Evolutionary conservation across 139 green algal genomes (phyloP), one percentile per base, ranked within the genome.

Genomic region (Chlamydomonas schloesseri): DNA sequence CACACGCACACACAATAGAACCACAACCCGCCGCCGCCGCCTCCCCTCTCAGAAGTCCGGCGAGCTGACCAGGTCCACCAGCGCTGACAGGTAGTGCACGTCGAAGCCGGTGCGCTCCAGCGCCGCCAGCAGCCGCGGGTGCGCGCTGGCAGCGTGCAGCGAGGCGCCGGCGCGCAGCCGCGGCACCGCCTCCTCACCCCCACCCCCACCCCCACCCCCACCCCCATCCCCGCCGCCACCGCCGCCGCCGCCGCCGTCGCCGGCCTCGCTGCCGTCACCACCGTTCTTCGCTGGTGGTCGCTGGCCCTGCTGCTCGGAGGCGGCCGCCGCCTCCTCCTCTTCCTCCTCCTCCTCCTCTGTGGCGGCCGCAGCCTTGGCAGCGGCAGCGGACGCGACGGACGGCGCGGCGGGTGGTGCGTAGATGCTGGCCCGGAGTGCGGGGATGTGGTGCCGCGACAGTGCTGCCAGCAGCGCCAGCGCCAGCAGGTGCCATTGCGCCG

Each of bases 381-480:
- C 58, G 34, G 23, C 26, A 15, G 50, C 75, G 74, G 50, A 9
- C n/a, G 10, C 69, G 53, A 55, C 13, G 46, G 17, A 8, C 1
- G 20, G 2, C 0, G 74, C 8, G 5, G 53, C 14, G 26, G 73
- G 10, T 0, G 74, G 24, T 1, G 75, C 36, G 55, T 37, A 82
- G 33, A 84, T 29, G 42, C n/a, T 67, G 29, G 62, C 3, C 3
- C 71, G 42, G 46, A 89, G 55, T 13, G 75, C 85, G 23, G 85
- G 85, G 17, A 89, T 37, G 67, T 83, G 76, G 71, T 75, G 37
- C 21, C 64, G 21, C 29, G 76, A 55, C 76, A 89, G 85, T 4
- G 85, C 85, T 18, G 70, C 70, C 70, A 89, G 57, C 36, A 89
- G 73, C 24, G 76, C 76, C 76, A 89, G 76, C 23, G 85, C 71